Conservation (phyloP, 345 rosid genomes). For the Syzygium oleosum region DNA sequence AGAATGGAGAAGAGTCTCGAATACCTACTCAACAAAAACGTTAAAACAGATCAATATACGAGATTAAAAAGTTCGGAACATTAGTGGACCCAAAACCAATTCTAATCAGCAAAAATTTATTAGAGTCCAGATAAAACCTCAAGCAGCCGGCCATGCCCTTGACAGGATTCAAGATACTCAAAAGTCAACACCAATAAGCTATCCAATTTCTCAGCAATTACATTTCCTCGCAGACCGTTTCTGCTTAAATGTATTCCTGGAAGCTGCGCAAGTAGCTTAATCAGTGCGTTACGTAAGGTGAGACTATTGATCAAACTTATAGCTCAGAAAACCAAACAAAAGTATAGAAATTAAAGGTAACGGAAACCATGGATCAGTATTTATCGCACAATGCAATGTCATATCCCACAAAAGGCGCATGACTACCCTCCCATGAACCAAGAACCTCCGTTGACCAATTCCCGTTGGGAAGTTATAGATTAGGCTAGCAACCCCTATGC, state of each 20-base stretch:
- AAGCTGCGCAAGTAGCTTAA: slow-evolving; percentile 29
- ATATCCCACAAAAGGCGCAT: background rate
- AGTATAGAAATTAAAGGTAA: background rate
- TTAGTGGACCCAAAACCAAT: background rate
- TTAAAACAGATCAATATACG: background rate
- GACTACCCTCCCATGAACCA: background rate
- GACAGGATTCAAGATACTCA: slow-evolving; percentile 77
- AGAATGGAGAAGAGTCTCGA: slow-evolving; percentile 58
- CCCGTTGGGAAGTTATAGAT: background rate
- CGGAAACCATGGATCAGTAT: background rate
- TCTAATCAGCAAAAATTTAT: background rate
- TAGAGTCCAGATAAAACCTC: slow-evolving; percentile 35
- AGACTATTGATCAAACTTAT: background rate
- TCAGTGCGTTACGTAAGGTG: background rate
- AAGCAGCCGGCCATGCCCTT: slow-evolving; percentile 39
- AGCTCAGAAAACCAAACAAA: background rate
- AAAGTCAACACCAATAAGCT: slow-evolving; percentile 60
- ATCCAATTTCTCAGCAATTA: slow-evolving; percentile 57
- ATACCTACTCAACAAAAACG: slow-evolving; percentile 38
- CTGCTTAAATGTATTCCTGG: slow-evolving; percentile 29
- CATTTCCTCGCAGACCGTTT: slow-evolving; percentile 30
- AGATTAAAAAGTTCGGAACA: background rate
- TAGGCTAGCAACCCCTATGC: background rate
- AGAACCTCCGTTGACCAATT: background rate
- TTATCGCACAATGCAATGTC: background rate